A percentile compares a stretch with the other conserved stretches of the same genome.
Evolutionary conservation across 1,284 basidiomycete species (phyloP).

Genomic region (Rhodofomes roseus): DNA sequence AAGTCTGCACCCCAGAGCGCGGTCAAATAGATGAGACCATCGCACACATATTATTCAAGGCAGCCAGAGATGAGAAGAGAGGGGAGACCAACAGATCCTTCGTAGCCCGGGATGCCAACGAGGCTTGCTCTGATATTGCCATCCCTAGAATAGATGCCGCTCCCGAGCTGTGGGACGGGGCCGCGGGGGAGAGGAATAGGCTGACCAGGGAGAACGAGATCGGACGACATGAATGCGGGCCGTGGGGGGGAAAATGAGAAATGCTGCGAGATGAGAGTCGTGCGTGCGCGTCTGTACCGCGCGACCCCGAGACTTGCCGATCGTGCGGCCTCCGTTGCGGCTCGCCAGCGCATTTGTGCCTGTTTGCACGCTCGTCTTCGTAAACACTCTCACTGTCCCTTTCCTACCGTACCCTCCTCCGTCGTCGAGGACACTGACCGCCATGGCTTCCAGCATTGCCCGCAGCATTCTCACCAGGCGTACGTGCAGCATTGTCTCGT

Average conservation of each 20-base stretch:
- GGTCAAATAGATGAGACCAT: conserved; percentile 5
- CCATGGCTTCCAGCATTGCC: conserved; percentile 60
- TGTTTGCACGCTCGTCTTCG: conserved; percentile 19
- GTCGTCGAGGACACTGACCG: conserved; percentile 11
- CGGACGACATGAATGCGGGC: conserved; percentile 31
- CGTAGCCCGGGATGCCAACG: conserved; percentile 59
- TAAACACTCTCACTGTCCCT: conserved; percentile 13
- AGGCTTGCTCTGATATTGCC: conserved; percentile 71
- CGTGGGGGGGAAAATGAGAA: conserved; percentile 5
- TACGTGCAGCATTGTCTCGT: conserved; percentile 39
- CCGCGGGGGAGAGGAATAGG: conserved; percentile 61
- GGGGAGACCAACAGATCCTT: conserved; percentile 62
- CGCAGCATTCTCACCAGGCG: conserved; percentile 64
- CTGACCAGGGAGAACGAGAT: conserved; percentile 77
- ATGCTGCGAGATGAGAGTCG: conserved; percentile 5
- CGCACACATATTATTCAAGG: conserved; percentile 19
- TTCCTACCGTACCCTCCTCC: conserved; percentile 14
- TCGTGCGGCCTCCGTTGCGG: conserved; percentile 8
- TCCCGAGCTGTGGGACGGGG: conserved; percentile 57
- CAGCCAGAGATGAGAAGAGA: conserved; percentile 16
- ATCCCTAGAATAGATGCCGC: conserved; percentile 68
- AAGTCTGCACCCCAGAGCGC: conserved; percentile 40
- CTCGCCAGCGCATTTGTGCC: conserved; percentile 23
- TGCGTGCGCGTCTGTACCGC: background rate
- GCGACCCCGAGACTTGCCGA: conserved; percentile 12